Evolutionary conservation across 352 stramenopile species (phyloP).

Genomic region (Halophytophthora polymorphica): DNA sequence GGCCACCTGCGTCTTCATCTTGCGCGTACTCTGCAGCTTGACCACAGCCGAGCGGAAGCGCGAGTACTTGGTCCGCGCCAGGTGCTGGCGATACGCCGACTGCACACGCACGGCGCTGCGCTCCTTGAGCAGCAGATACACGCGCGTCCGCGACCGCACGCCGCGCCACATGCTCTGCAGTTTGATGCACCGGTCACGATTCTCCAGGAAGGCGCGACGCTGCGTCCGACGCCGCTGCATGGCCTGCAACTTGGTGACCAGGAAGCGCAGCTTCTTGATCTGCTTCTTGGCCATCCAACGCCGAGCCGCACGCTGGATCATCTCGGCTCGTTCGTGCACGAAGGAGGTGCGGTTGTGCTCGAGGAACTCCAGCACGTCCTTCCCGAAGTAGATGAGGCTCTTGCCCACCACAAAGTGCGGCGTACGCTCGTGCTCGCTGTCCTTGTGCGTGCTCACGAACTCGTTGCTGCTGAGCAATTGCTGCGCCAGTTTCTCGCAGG

Average conservation of each 20-base stretch:
- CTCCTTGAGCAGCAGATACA: constrained; percentile 53
- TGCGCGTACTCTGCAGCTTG: constrained; percentile 61
- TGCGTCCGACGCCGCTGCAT: constrained; percentile 48
- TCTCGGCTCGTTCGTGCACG: constrained; percentile 59
- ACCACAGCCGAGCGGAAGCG: constrained; percentile 67
- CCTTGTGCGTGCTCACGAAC: constrained; percentile 35
- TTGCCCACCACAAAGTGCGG: constrained; percentile 76
- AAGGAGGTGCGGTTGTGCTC: constrained; percentile 76
- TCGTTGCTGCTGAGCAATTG: constrained; percentile 42
- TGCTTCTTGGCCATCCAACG: constrained; percentile 49
- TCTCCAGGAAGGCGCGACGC: constrained; percentile 39
- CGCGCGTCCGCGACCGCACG: constrained; percentile 49
- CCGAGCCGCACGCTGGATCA: constrained; percentile 56
- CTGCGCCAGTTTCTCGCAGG: constrained; percentile 57
- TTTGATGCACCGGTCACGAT: constrained; percentile 37
- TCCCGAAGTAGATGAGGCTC: constrained; percentile 93
- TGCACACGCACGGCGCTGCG: constrained; percentile 65
- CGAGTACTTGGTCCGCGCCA: constrained; percentile 43
- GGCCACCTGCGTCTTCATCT: constrained; percentile 78
- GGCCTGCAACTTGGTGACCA: constrained; percentile 61
- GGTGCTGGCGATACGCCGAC: constrained; percentile 44
- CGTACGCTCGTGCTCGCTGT: constrained; percentile 31
- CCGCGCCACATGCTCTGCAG: constrained; percentile 79
- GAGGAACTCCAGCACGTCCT: constrained; percentile 90
- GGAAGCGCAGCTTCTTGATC: constrained; percentile 44